Evolutionary conservation across 441 rosid genomes (phyloP).

Genomic region (Jatropha podagrica): DNA sequence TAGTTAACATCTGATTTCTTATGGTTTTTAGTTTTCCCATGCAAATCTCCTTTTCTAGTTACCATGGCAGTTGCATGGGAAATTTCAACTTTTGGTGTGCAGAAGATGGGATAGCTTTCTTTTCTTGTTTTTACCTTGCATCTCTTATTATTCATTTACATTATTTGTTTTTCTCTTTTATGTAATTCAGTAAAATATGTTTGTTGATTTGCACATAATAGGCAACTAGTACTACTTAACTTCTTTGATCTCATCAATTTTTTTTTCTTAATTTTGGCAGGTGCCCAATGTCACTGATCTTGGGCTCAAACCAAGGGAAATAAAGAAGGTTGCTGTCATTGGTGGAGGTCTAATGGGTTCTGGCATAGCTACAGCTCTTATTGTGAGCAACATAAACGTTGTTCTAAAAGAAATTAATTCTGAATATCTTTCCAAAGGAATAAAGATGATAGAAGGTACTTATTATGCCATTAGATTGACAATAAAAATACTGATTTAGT

Average conservation of each 20-base stretch:
- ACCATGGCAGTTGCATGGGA: too few relatives aligned
- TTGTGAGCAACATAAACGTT: slow-evolving; percentile 62
- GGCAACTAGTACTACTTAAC: not conserved
- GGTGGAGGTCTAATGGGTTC: slow-evolving; percentile 99
- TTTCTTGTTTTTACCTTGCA: slow-evolving; percentile 7
- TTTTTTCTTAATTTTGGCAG: slow-evolving; percentile 41
- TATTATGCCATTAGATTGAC: slow-evolving; percentile 14
- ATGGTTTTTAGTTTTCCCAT: not conserved
- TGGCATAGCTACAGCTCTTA: slow-evolving; percentile 87
- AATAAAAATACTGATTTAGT: not conserved
- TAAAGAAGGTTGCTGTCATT: slow-evolving; percentile 87
- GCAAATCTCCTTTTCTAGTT: too few relatives aligned
- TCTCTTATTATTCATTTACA: not conserved
- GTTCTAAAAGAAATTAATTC: slow-evolving; percentile 87
- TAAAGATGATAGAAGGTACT: slow-evolving; percentile 74
- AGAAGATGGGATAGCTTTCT: not conserved
- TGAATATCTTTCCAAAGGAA: slow-evolving; percentile 80
- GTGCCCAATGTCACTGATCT: slow-evolving; percentile 82
- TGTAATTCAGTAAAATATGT: not conserved
- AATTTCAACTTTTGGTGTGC: too few relatives aligned
- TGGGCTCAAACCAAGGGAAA: slow-evolving; percentile 77
- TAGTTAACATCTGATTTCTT: not conserved
- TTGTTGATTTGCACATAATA: not conserved
- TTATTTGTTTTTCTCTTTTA: not conserved
- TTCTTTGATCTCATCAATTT: slow-evolving; percentile 18